Evolutionary conservation across 108 stramenopile species (phyloP).

Genomic region (Skeletonema costatum): DNA sequence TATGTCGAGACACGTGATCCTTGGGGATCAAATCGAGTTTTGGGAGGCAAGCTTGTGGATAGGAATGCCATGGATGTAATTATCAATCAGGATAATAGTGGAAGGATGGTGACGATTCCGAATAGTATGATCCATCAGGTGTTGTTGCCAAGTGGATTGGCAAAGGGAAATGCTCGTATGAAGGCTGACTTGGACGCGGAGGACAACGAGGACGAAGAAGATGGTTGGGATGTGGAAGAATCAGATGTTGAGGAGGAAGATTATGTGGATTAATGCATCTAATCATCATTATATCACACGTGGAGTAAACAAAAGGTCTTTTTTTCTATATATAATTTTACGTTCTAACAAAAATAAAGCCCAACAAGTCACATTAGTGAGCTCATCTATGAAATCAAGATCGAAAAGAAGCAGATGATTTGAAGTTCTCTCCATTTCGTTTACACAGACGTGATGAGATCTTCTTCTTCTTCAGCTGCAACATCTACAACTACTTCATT

Average conservation of each 20-base stretch:
- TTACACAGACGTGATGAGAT: neutral
- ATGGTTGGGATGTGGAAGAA: conserved; percentile 1
- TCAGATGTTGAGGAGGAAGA: conserved; percentile 9
- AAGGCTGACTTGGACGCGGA: conserved; percentile 12
- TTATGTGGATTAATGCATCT: neutral
- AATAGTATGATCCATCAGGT: conserved; percentile 49
- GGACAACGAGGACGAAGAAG: conserved; percentile 17
- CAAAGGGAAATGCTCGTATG: conserved; percentile 30
- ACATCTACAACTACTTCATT: neutral
- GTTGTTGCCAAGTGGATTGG: conserved; percentile 37
- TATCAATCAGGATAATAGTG: conserved; percentile 73
- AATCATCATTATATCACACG: neutral
- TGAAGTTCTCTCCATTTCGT: neutral
- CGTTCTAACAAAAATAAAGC: neutral
- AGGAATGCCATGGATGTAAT: conserved; percentile 85
- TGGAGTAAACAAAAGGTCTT: neutral
- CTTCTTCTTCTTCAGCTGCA: neutral
- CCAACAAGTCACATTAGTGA: neutral
- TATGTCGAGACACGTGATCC: conserved; percentile 82
- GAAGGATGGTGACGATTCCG: conserved; percentile 87
- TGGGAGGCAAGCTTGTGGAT: conserved; percentile 77
- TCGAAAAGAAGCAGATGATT: neutral
- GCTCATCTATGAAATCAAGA: neutral
- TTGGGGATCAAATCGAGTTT: conserved; percentile 77
- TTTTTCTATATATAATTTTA: neutral